Conservation (phyloP, 805 yeast species). For the Yarrowia divulgata region DNA sequence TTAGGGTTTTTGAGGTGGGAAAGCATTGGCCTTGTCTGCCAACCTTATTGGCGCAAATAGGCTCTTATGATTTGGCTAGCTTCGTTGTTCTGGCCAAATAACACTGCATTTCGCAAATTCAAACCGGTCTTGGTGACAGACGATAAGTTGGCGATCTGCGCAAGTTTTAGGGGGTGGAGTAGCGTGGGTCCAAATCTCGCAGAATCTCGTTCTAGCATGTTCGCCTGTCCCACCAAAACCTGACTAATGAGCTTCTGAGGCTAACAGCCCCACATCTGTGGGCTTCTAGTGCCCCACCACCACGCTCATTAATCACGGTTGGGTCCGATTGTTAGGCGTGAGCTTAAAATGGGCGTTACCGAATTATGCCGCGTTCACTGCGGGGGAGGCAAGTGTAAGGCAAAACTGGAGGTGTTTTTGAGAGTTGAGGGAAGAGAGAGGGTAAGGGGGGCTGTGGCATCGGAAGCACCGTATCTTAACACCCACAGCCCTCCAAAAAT, state of each 20-base stretch:
- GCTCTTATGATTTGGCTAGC: conserved; percentile 7
- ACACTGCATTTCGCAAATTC: conserved; percentile 14
- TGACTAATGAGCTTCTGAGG: neutral
- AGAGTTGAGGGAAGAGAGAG: neutral
- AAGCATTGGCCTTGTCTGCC: neutral
- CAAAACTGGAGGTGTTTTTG: neutral
- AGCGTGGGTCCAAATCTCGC: neutral
- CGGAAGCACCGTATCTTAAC: neutral
- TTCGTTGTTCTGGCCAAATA: conserved; percentile 16
- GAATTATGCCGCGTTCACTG: conserved; percentile 25
- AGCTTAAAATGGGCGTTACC: conserved; percentile 13
- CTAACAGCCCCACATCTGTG: neutral
- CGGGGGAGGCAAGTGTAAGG: conserved; percentile 29
- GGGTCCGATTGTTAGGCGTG: neutral
- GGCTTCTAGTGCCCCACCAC: neutral
- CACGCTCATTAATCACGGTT: conserved; percentile 8
- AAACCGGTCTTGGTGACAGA: conserved; percentile 10
- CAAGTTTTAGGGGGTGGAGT: conserved; percentile 11
- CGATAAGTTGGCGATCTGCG: conserved; percentile 24
- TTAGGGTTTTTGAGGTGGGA: conserved; percentile 3
- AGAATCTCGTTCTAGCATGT: too few species aligned
- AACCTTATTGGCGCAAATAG: neutral
- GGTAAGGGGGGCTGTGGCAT: too few species aligned
- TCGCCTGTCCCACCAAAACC: neutral
- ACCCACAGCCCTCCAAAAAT: neutral